Percentiles rank a stretch among this genome's conserved stretches.
Conservation (phyloP, 495 filamentous ascomycete genomes). For the Aspergillus olivimuriae region DNA sequence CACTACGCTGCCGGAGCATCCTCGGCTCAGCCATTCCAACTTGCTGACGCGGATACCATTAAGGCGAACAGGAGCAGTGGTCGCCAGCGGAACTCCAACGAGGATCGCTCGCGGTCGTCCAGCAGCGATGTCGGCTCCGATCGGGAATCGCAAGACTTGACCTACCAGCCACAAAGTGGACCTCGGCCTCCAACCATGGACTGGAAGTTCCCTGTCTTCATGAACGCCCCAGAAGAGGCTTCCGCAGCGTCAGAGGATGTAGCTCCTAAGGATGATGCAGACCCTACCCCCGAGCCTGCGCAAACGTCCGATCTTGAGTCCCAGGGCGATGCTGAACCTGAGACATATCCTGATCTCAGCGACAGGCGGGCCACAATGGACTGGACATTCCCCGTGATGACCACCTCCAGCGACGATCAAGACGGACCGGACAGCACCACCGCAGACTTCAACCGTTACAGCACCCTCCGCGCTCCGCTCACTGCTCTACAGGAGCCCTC, state of each 20-base stretch:
- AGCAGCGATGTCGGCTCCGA: conserved; percentile 22
- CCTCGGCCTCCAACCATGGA: conserved; percentile 45
- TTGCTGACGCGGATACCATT: conserved; percentile 45
- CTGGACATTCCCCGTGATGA: conserved; percentile 45
- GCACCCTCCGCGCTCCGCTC: conserved; percentile 33
- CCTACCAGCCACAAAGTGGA: conserved; percentile 27
- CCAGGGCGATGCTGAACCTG: conserved; percentile 3
- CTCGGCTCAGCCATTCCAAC: conserved; percentile 39
- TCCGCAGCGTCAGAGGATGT: background rate
- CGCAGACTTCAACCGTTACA: conserved; percentile 19
- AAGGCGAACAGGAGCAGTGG: conserved; percentile 42
- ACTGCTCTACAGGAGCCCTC: conserved; percentile 12
- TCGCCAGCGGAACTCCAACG: conserved; percentile 31
- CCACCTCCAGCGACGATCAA: conserved; percentile 9
- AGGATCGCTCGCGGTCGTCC: conserved; percentile 27
- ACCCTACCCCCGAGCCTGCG: no score
- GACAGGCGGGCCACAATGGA: conserved; percentile 21
- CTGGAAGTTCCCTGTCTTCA: conserved; percentile 42
- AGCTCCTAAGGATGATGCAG: no score
- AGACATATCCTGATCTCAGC: conserved; percentile 9
- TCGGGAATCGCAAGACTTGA: conserved; percentile 18
- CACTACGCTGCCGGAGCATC: conserved; percentile 43
- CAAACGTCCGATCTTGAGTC: no score
- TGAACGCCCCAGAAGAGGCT: conserved; percentile 19
- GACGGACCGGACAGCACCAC: conserved; percentile 8